These are phyloP conservation scores for Mycosphaerella sp. DNA, from an alignment of 2,329 filamentous ascomycete genomes.

Conservation along the genomic window DNA sequence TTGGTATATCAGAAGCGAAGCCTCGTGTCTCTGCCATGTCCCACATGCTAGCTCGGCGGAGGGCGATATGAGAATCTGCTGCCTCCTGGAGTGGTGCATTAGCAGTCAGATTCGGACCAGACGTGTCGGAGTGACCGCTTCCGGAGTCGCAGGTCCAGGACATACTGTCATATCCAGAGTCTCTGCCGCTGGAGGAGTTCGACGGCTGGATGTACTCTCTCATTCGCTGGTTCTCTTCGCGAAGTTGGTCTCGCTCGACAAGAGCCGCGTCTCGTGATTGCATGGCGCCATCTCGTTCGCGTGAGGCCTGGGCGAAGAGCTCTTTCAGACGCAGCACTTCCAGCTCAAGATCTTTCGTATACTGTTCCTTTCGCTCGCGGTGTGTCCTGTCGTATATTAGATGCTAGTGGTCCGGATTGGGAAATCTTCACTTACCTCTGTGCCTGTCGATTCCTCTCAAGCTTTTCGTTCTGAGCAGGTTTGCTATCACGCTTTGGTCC, in stretches of 20 bases:
- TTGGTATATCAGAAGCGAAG: conserved; percentile 18
- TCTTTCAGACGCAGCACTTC: conserved; percentile 23
- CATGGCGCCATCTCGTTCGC: conserved; percentile 19
- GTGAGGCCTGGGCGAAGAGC: conserved; percentile 16
- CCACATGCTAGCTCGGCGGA: conserved; percentile 14
- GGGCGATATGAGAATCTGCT: background rate
- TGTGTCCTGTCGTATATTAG: conserved; percentile 16
- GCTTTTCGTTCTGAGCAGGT: conserved; percentile 23
- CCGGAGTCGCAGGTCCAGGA: conserved; percentile 18
- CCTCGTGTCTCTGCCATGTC: conserved; percentile 16
- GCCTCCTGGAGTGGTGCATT: conserved; percentile 13
- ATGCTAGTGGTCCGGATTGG: background rate
- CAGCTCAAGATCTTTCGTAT: conserved; percentile 24
- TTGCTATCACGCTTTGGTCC: conserved; percentile 23
- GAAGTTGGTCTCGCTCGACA: conserved; percentile 15
- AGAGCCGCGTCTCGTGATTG: conserved; percentile 14
- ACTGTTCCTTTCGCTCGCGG: conserved; percentile 24
- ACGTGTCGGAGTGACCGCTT: conserved; percentile 18
- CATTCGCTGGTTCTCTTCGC: conserved; percentile 15
- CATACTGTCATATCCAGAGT: conserved; percentile 21
- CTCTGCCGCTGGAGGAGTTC: conserved; percentile 14
- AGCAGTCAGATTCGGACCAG: conserved; percentile 16
- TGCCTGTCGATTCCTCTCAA: conserved; percentile 23
- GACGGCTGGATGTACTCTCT: conserved; percentile 12
- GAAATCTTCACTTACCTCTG: conserved; percentile 14